These are phyloP conservation scores for Rhododendron henanense DNA, from an alignment of 148 eudicot species.

Conservation along the genomic window DNA sequence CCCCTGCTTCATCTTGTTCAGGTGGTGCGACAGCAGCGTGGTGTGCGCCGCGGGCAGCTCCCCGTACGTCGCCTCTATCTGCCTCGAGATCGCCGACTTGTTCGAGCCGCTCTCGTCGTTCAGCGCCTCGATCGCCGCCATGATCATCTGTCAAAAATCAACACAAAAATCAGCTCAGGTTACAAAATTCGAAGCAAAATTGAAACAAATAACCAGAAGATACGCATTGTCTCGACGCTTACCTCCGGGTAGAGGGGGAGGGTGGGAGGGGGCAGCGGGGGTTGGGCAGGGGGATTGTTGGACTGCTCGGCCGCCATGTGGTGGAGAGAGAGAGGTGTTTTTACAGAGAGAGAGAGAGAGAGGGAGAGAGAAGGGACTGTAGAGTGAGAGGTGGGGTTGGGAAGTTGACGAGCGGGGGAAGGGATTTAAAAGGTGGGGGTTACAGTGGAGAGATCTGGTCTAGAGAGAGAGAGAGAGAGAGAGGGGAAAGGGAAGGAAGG, in stretches of 20 bases:
- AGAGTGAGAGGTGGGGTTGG: not conserved
- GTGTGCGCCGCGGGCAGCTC: slow-evolving; percentile 65
- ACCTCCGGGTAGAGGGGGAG: slow-evolving; percentile 40
- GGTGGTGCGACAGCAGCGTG: slow-evolving; percentile 58
- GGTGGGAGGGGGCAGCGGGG: not conserved
- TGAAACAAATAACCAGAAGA: not conserved
- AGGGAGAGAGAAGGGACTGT: not conserved
- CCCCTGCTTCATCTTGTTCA: slow-evolving; percentile 39
- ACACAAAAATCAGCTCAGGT: not conserved
- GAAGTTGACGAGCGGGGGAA: not conserved
- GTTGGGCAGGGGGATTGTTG: slow-evolving; percentile 10
- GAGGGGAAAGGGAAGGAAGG: not conserved
- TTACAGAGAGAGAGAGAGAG: not conserved
- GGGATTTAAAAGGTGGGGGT: slow-evolving; percentile 19
- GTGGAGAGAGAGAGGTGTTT: not conserved
- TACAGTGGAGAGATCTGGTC: slow-evolving; percentile 1
- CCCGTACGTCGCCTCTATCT: slow-evolving; percentile 49
- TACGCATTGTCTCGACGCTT: not conserved
- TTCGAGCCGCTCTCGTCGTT: slow-evolving; percentile 55
- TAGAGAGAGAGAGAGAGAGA: not conserved
- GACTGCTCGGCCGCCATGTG: slow-evolving; percentile 10
- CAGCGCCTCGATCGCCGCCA: slow-evolving; percentile 46
- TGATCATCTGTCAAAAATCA: slow-evolving; percentile 44
- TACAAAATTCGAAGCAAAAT: not conserved
- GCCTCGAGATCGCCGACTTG: slow-evolving; percentile 54